phyloP scores from a whole-genome alignment of 2,329 filamentous ascomycete species.

The Arthrobotrys sinensis region DNA sequence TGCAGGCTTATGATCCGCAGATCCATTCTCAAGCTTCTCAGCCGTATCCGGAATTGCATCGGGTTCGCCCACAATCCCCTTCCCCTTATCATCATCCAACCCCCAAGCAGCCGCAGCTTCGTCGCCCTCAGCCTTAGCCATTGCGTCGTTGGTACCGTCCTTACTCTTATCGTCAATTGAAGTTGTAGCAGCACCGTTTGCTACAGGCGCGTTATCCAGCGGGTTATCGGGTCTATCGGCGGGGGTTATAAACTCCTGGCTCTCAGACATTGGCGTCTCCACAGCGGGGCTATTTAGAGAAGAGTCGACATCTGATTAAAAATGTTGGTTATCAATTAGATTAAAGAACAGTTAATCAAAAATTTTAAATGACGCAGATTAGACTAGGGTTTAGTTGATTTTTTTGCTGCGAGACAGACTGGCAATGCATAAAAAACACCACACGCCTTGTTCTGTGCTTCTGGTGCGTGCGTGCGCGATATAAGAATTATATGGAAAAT shows the following conservation, averaged over 20 bases:
- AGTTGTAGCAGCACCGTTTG: constrained; percentile 49
- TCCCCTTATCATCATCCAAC: constrained; percentile 48
- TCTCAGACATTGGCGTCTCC: constrained; percentile 50
- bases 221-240: constrained; percentile 59
- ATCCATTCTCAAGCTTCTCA: constrained; percentile 49
- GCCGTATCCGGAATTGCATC: constrained; percentile 45
- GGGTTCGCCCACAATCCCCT: constrained; percentile 44
- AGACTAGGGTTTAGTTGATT: constrained; percentile 28
- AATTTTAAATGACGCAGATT: constrained; percentile 52
- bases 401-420: constrained; percentile 56
- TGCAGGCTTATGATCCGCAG: constrained; percentile 13
- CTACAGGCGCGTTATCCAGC: constrained; percentile 37
- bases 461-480: constrained; percentile 31
- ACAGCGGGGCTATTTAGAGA: constrained; percentile 45
- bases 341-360: not conserved
- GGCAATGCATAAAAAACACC: constrained; percentile 54
- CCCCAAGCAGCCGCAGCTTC: constrained; percentile 50
- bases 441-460: constrained; percentile 10
- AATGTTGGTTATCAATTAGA: constrained; percentile 19
- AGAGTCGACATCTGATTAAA: constrained; percentile 49
- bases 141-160: constrained; percentile 29
- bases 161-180: constrained; percentile 35
- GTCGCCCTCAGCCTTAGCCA: constrained; percentile 58
- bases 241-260: constrained; percentile 47
- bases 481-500: constrained; percentile 28